These are phyloP conservation scores for Microbotryum silenes-acaulis DNA, from an alignment of 1,284 basidiomycete genomes.

Conservation along the genomic window DNA sequence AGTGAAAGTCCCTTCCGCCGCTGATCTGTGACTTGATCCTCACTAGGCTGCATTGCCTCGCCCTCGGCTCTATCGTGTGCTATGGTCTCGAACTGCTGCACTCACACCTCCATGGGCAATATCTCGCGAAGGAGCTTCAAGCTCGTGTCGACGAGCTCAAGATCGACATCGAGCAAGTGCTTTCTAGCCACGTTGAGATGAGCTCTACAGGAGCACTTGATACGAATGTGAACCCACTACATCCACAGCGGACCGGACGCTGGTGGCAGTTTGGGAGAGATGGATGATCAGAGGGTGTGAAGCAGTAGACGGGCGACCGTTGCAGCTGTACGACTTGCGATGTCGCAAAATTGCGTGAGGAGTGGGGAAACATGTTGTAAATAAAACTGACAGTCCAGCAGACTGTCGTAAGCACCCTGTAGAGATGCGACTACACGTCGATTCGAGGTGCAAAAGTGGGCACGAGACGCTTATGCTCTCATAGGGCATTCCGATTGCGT, in stretches of 20 bases:
- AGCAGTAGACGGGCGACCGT: background rate
- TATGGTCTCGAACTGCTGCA: conserved; percentile 1
- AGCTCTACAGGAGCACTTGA: background rate
- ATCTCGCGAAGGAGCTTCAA: background rate
- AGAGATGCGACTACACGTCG: no score
- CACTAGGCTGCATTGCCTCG: background rate
- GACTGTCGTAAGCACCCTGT: no score
- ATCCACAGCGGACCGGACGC: background rate
- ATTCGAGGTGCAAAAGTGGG: no score
- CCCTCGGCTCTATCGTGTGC: background rate
- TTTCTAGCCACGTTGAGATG: background rate
- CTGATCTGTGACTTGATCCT: no score
- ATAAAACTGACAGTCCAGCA: no score
- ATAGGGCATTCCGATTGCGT: no score
- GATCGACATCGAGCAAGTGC: background rate
- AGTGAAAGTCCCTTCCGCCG: no score
- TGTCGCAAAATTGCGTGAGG: background rate
- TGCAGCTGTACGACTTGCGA: background rate
- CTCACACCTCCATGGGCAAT: conserved; percentile 1
- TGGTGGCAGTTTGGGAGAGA: background rate
- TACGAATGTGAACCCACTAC: background rate
- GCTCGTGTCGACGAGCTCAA: background rate
- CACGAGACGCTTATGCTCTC: no score
- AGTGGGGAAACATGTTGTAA: background rate
- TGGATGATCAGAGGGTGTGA: background rate